These are phyloP conservation scores for Zygosaccharomyces bisporus DNA, from an alignment of 805 yeast species.

Conservation along the genomic window DNA sequence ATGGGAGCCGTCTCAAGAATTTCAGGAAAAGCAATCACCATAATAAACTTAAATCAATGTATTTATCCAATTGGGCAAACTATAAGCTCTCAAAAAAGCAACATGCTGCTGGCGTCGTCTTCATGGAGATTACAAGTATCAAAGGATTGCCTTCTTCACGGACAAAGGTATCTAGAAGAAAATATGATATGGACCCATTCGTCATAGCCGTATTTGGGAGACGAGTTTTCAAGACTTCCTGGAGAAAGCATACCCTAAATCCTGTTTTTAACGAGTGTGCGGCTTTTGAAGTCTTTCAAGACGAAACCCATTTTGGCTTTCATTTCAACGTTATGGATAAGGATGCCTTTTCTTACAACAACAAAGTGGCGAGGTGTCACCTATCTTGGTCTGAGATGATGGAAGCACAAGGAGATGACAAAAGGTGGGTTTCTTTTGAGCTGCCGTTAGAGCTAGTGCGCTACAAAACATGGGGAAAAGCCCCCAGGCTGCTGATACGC, in stretches of 20 bases:
- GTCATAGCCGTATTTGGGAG: constrained; percentile 88
- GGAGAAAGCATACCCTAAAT: constrained; percentile 74
- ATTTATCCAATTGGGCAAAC: constrained; percentile 14
- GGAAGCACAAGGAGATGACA: constrained; percentile 28
- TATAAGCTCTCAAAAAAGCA: constrained; percentile 30
- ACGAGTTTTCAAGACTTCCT: constrained; percentile 79
- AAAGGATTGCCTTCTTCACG: constrained; percentile 73
- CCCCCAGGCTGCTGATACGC: constrained; percentile 54
- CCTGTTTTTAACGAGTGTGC: constrained; percentile 80
- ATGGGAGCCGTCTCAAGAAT: constrained; percentile 11
- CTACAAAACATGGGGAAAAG: constrained; percentile 8
- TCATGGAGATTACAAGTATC: constrained; percentile 71
- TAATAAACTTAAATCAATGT: constrained; percentile 4
- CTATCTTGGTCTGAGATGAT: constrained; percentile 51
- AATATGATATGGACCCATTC: constrained; percentile 93
- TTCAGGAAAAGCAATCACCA: constrained; percentile 9
- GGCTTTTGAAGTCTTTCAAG: constrained; percentile 68
- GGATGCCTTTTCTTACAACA: constrained; percentile 79
- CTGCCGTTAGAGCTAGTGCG: constrained; percentile 37
- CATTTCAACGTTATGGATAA: constrained; percentile 76
- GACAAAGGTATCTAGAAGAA: constrained; percentile 58
- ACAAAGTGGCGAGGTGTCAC: constrained; percentile 66
- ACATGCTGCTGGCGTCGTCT: constrained; percentile 60
- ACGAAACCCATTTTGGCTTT: constrained; percentile 63
- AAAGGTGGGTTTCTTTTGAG: constrained; percentile 30